Evolutionary conservation across 768 basidiomycete genomes (phyloP).

Genomic region (Neoboletus magnificus): DNA sequence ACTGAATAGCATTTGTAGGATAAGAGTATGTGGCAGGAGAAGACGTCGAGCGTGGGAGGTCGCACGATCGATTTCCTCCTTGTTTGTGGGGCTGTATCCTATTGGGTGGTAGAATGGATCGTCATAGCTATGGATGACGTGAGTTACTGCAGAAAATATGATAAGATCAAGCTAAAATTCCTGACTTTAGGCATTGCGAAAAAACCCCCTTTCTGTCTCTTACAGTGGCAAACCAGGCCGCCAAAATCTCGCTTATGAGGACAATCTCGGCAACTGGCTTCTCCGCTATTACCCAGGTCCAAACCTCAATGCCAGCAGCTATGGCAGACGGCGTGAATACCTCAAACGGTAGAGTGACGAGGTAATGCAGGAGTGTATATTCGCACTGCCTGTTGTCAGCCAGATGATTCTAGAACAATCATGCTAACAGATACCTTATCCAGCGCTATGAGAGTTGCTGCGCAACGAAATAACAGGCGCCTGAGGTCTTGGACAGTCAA

Average conservation of each 20-base stretch:
- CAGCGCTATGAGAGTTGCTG: conserved; percentile 71
- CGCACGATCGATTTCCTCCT: conserved; percentile 73
- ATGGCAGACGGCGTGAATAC: conserved; percentile 85
- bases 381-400: conserved; percentile 58
- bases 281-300: conserved; percentile 95
- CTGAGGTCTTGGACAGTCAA: conserved; percentile 81
- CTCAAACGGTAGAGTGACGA: conserved; percentile 86
- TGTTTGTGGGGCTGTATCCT: conserved; percentile 88
- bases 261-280: conserved; percentile 78
- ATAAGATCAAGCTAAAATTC: conserved; percentile 8
- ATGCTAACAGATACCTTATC: conserved; percentile 44
- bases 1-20: conserved; percentile 87
- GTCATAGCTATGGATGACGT: conserved; percentile 54
- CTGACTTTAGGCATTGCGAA: conserved; percentile 76
- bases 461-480: conserved; percentile 82
- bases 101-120: conserved; percentile 88
- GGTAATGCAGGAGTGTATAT: conserved; percentile 77
- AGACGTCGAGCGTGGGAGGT: conserved; percentile 67
- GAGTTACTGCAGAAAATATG: not conserved
- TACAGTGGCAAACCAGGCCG: conserved; percentile 86
- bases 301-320: conserved; percentile 85
- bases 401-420: not conserved
- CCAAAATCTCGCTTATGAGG: conserved; percentile 79
- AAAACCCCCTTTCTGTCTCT: conserved; percentile 79
- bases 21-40: conserved; percentile 76